A percentile compares a stretch with the other conserved stretches of the same genome.
Evolutionary conservation across 2,329 filamentous ascomycete genomes (phyloP).

Genomic region (Magnaporthiopsis incrustans): DNA sequence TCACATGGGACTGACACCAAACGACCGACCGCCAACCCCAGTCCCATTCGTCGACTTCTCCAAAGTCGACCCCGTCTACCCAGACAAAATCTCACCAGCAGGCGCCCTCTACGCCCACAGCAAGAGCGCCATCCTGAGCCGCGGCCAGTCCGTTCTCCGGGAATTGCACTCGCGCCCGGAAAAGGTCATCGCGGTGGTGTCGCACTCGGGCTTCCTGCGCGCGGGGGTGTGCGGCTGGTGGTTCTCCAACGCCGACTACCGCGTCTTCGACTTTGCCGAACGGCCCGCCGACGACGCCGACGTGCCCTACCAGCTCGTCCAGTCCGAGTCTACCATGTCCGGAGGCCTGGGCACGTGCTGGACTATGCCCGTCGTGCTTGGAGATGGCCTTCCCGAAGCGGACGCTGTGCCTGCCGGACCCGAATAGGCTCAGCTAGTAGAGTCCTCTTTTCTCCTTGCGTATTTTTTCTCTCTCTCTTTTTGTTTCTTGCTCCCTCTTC

Average conservation of each 20-base stretch:
- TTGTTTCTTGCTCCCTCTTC: neutral
- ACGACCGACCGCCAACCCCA: no score
- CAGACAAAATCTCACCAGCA: slow-evolving; percentile 48
- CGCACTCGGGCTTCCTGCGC: slow-evolving; percentile 57
- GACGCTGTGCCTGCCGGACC: slow-evolving; percentile 1
- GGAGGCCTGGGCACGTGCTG: slow-evolving; percentile 3
- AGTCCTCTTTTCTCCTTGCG: neutral
- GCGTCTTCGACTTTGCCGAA: slow-evolving; percentile 48
- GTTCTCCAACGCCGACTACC: slow-evolving; percentile 57
- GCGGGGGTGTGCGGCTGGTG: slow-evolving; percentile 44
- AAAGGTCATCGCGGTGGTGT: slow-evolving; percentile 55
- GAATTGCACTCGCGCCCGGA: slow-evolving; percentile 46
- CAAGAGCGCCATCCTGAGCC: slow-evolving; percentile 41
- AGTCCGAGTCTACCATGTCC: slow-evolving; percentile 3
- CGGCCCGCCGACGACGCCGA: slow-evolving; percentile 15
- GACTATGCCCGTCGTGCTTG: neutral
- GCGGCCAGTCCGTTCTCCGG: slow-evolving; percentile 43
- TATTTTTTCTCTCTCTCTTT: no score
- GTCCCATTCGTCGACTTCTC: slow-evolving; percentile 49
- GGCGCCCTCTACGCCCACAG: slow-evolving; percentile 44
- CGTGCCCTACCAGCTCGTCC: neutral
- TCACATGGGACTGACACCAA: no score
- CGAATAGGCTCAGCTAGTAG: neutral
- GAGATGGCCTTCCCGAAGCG: slow-evolving; percentile 1
- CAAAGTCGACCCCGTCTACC: slow-evolving; percentile 49